Percentiles rank a stretch among this genome's conserved stretches.
Conservation (phyloP, 2,329 filamentous ascomycete genomes). For the Colletotrichum echinochloae region DNA sequence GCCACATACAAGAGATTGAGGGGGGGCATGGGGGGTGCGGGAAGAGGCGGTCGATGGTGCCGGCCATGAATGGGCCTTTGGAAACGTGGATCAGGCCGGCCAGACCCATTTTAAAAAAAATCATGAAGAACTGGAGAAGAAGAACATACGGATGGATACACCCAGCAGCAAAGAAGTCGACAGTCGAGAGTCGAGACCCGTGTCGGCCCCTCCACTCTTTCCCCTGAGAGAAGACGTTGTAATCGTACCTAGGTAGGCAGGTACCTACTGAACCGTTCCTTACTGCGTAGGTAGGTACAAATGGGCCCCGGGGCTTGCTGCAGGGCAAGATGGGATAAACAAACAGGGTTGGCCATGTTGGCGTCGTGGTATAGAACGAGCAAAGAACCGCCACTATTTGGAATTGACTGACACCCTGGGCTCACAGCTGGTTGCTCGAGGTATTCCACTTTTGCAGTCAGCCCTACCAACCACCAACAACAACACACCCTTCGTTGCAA, state of each 20-base stretch:
- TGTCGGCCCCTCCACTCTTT: background rate
- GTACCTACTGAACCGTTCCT: too few relatives aligned
- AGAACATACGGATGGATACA: too few relatives aligned
- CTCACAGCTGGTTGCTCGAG: too few relatives aligned
- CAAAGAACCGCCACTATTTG: background rate
- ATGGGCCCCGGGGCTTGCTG: conserved; percentile 10
- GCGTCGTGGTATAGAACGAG: background rate
- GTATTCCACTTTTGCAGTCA: too few relatives aligned
- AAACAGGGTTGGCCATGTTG: conserved; percentile 8
- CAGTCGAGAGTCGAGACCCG: background rate
- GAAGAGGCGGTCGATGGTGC: conserved; percentile 16
- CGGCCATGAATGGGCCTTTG: conserved; percentile 8
- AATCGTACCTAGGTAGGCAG: too few relatives aligned
- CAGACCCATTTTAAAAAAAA: conserved; percentile 26
- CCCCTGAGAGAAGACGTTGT: conserved; percentile 14
- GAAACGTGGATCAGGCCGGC: conserved; percentile 14
- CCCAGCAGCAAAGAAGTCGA: too few relatives aligned
- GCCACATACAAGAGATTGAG: background rate
- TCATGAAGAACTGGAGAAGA: conserved; percentile 12
- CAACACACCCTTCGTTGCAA: background rate
- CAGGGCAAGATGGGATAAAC: conserved; percentile 6
- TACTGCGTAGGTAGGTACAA: background rate
- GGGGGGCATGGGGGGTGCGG: conserved; percentile 11
- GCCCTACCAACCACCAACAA: too few relatives aligned
- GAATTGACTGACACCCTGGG: too few relatives aligned